Evolutionary conservation across 2,329 filamentous ascomycete species (phyloP), one percentile per base, ranked within the genome.

Genomic region (Phialophora expanda): DNA sequence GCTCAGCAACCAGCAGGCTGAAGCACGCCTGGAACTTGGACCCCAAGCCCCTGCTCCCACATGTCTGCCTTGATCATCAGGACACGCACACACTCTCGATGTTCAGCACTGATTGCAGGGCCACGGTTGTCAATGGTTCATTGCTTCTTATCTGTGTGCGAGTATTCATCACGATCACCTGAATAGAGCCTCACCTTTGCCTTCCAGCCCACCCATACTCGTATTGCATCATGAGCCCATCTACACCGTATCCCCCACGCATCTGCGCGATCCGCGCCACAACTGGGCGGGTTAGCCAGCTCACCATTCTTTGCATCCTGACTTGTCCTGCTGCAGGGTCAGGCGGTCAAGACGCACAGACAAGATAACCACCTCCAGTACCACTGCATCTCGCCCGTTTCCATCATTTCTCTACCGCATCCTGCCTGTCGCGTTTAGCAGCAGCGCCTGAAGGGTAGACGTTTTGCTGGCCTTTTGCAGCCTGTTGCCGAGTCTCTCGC

Each of bases 1-100:
- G 30, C 58, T 61, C 48, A 61, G 58, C 58, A 61, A 61, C 58
- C 46, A 26, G 46, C 38, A 20, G 34, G 55, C 55, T 24, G 11
- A 57, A 24, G 53, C 26, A 20, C 24, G 53, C 53, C 53, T 55
- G 28, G 28, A 55, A 55, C 53, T 30, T 30, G 28, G 24, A 34
- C 22, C 22, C 53, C 53, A 6, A 26, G 7, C 8, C 2, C 38
- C 6, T 44, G 14, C 38, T 44, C 6, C 38, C 4, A n/a, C 14
- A n/a, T 1, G 17, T 17, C 4, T n/a, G 17, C 38, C 38, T 41
- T n/a, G 38, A 44, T 44, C 17, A 8, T 44, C 38, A 7, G 38
- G n/a, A 44, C 38, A 44, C 38, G 24, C 24, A 22, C 22, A 14
- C 22, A 28, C 8, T 9, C 20, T 28, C 22, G 14, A 8, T 50